Conservation (phyloP, 2,329 filamentous ascomycete genomes). For the Talaromyces albobiverticillius region DNA sequence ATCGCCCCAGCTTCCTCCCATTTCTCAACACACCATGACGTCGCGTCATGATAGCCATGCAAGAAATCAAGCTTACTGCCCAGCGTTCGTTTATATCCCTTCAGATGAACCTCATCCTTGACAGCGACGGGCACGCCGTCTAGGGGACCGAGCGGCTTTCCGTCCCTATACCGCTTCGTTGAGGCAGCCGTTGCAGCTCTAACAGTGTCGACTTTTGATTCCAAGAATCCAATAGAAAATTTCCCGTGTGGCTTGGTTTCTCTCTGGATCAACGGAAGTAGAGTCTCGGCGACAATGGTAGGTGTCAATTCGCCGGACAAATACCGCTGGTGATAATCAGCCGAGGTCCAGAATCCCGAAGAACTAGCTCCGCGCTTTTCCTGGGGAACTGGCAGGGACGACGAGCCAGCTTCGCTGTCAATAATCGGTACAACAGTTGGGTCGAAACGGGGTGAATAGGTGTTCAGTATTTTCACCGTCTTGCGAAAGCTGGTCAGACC, state of each 20-base stretch:
- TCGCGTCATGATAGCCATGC: conserved; percentile 49
- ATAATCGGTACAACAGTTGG: conserved; percentile 54
- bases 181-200: conserved; percentile 69
- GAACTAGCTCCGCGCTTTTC: conserved; percentile 31
- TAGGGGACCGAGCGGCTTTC: conserved; percentile 64
- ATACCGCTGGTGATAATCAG: conserved; percentile 77
- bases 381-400: conserved; percentile 25
- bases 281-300: conserved; percentile 64
- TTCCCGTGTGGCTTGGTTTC: conserved; percentile 53
- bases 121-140: conserved; percentile 81
- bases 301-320: conserved; percentile 68
- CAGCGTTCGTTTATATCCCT: conserved; percentile 65
- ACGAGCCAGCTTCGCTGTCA: conserved; percentile 15
- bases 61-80: conserved; percentile 63
- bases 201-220: conserved; percentile 61
- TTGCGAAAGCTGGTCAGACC: conserved; percentile 58
- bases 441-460: conserved; percentile 54
- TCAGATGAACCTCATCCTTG: conserved; percentile 75
- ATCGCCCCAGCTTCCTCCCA: conserved; percentile 73
- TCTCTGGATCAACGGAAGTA: conserved; percentile 68
- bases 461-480: conserved; percentile 52
- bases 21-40: conserved; percentile 68
- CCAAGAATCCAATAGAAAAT: conserved; percentile 72
- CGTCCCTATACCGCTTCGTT: conserved; percentile 67
- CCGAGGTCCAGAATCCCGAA: conserved; percentile 63